Percentiles rank a stretch among this genome's conserved stretches.
phyloP scores from a whole-genome alignment of 306 rosid species.

The Corylus americana region DNA sequence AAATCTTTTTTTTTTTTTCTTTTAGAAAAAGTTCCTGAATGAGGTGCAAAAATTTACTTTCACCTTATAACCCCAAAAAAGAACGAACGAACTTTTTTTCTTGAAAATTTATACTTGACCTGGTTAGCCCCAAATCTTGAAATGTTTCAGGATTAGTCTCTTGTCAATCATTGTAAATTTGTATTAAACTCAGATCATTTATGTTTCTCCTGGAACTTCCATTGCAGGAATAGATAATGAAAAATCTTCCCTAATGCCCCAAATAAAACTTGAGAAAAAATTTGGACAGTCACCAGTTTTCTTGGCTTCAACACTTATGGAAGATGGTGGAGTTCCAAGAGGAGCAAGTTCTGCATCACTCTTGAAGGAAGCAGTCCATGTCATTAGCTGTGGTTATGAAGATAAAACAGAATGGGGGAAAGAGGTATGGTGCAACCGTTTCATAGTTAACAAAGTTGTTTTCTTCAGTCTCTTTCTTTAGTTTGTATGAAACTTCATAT shows the following conservation, averaged over 20 bases:
- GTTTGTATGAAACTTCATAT: conserved; percentile 1
- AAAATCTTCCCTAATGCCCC: conserved; percentile 65
- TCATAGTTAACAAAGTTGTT: background rate
- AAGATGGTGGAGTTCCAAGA: conserved; percentile 75
- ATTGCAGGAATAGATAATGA: conserved; percentile 71
- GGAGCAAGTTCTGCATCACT: conserved; percentile 73
- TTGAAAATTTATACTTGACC: background rate
- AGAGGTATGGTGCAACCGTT: conserved; percentile 49
- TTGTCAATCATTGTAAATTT: background rate
- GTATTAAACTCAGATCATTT: background rate
- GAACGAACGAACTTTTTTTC: background rate
- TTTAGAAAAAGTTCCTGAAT: background rate
- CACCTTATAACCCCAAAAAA: background rate
- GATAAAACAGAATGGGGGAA: conserved; percentile 96
- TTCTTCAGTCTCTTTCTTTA: background rate
- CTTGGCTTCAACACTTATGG: conserved; percentile 71
- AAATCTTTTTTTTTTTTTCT: too few species aligned
- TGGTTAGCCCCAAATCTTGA: background rate
- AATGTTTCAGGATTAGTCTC: background rate
- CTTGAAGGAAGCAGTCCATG: conserved; percentile 93
- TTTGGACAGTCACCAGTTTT: conserved; percentile 82
- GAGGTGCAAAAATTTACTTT: background rate
- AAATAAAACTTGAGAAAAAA: conserved; percentile 77
- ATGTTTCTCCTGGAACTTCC: conserved; percentile 23
- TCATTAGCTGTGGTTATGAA: conserved; percentile 92